Base-by-base conservation (phyloP, 805 yeast genomes). In the Zygotorulaspora sp. region DNA sequence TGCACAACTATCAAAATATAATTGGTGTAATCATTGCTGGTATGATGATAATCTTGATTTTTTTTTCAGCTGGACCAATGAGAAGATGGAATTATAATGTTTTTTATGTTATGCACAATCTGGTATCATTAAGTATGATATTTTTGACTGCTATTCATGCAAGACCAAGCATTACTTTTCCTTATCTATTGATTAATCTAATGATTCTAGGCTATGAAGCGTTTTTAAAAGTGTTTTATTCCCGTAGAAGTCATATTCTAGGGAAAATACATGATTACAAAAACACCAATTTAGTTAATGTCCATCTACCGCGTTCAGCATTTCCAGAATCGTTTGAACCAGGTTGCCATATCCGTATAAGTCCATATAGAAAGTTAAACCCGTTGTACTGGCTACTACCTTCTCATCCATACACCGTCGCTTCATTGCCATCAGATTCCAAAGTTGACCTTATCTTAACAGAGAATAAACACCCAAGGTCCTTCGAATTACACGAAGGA, bases 391-490 rank as follows among this genome's bases (percentile, higher is more conserved):
- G 77, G 72, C 17, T 80, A 2, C 54, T 65, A 4, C 78, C 90
- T 6, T 66, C 82, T 2, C 89, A 82, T 53, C 89, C 90, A 2
- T 83, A 68, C 50, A 78, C 88, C 0, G 64, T 80, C 9, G 74
- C 77, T 0, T 68, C 78, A 2, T 35, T 62, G 1, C 61, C 71
- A 0, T 60, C 57, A 1, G 75, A 72, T 30, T 44, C 55, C 2
- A 41, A 55, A 11, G 53, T 75, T 2, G 68, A 66, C 29, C 57
- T 80, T 40, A 58, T 79, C 10, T 60, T 77, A 19, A 68, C 67
- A 35, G 68, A 66, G 31, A 52, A 69, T 2, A 49, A 29, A 5
- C 50, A 52, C 23, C 40, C 47, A 18, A 28, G 26, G n/a, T 47
- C 53, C 2, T 70, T 67, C 36, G 41, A 50, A 14, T 32, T 72